Conservation (phyloP, 2,329 filamentous ascomycete species). For the Fusarium caatingaense region DNA sequence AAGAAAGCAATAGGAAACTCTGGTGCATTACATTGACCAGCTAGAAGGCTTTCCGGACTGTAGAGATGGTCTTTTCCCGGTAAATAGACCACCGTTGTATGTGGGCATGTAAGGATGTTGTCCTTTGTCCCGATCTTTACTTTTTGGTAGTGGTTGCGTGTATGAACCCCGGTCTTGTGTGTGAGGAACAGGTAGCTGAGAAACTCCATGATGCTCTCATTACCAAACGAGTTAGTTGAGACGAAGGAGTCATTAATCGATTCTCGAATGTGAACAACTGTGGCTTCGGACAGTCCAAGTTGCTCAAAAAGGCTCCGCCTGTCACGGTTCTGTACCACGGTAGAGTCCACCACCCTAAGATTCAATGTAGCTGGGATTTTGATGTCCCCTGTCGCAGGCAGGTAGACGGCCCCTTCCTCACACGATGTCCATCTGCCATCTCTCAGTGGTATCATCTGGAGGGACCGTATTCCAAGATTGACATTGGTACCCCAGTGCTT, state of each 20-base stretch:
- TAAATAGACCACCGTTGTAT: not conserved
- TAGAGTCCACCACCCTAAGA: not conserved
- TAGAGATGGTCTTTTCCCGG: slow-evolving; percentile 3
- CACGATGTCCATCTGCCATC: not conserved
- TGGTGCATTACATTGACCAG: not conserved
- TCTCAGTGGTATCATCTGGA: slow-evolving; percentile 5
- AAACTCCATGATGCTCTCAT: too few relatives aligned
- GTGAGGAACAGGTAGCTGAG: too few relatives aligned
- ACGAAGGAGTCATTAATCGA: too few relatives aligned
- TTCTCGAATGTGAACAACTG: not conserved
- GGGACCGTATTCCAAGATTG: too few relatives aligned
- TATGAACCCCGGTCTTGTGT: too few relatives aligned
- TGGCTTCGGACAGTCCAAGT: slow-evolving; percentile 18
- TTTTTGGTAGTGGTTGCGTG: too few relatives aligned
- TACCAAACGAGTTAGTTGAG: too few relatives aligned
- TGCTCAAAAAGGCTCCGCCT: not conserved
- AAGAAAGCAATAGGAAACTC: slow-evolving; percentile 1
- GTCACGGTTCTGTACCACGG: not conserved
- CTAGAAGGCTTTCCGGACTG: slow-evolving; percentile 12
- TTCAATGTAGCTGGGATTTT: slow-evolving; percentile 2
- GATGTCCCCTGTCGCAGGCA: not conserved
- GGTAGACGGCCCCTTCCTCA: not conserved
- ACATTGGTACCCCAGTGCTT: too few relatives aligned
- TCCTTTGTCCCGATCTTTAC: too few relatives aligned
- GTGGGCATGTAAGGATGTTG: too few relatives aligned